phyloP scores from a whole-genome alignment of 2,329 filamentous ascomycete species.

The Boeremia lycopersici region DNA sequence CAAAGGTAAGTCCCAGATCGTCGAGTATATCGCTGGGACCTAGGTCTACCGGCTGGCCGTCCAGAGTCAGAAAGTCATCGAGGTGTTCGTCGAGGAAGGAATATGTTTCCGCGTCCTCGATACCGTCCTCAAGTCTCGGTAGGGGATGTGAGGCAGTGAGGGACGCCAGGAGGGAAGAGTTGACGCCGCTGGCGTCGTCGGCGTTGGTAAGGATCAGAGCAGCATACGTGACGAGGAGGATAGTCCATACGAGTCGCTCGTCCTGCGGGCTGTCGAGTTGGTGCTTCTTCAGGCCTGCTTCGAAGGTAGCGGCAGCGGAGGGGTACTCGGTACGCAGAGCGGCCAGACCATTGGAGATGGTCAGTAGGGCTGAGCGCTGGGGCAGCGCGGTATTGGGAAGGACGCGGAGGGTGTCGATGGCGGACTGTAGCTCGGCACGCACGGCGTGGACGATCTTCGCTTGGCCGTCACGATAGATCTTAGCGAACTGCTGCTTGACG shows the following conservation, averaged over 20 bases:
- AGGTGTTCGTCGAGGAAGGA: slow-evolving; percentile 30
- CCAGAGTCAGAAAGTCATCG: slow-evolving; percentile 21
- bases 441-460: slow-evolving; percentile 35
- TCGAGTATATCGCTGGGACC: slow-evolving; percentile 21
- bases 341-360: slow-evolving; percentile 18
- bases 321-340: slow-evolving; percentile 21
- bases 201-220: slow-evolving; percentile 20
- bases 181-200: not conserved
- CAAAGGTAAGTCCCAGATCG: slow-evolving; percentile 20
- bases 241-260: slow-evolving; percentile 29
- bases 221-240: slow-evolving; percentile 29
- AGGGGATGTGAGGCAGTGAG: slow-evolving; percentile 23
- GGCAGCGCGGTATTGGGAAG: slow-evolving; percentile 4
- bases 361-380: slow-evolving; percentile 18
- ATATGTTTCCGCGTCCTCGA: slow-evolving; percentile 32
- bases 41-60: not conserved
- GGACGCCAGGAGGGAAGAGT: slow-evolving; percentile 11
- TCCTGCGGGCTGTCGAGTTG: slow-evolving; percentile 11
- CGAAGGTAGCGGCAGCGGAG: slow-evolving; percentile 14
- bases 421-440: slow-evolving; percentile 27
- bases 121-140: slow-evolving; percentile 30
- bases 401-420: slow-evolving; percentile 13
- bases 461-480: slow-evolving; percentile 53
- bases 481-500: slow-evolving; percentile 48
- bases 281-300: slow-evolving; percentile 18